Conservation (phyloP, 306 rosid genomes). For the Casuarina equisetifolia region DNA sequence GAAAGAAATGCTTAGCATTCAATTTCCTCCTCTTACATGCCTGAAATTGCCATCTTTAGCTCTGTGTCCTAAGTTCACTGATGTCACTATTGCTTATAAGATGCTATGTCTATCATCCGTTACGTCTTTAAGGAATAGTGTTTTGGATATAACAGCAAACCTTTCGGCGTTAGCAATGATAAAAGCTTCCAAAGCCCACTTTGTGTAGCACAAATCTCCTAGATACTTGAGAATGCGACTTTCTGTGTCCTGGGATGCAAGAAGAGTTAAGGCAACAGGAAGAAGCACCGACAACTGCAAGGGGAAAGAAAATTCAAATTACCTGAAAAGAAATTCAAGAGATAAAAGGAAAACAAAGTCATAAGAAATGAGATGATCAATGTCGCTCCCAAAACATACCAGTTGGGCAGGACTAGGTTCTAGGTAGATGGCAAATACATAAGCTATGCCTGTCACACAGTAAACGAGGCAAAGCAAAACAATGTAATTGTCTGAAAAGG, state of each 20-base stretch:
- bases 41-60: constrained; percentile 5
- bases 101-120: constrained; percentile 3
- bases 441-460: constrained; percentile 94
- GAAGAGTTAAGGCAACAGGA: constrained; percentile 88
- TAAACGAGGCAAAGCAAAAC: constrained; percentile 82
- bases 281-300: constrained; percentile 93
- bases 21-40: not conserved
- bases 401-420: constrained; percentile 96
- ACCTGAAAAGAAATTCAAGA: constrained; percentile 22
- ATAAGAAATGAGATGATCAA: constrained; percentile 5
- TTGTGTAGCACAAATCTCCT: constrained; percentile 76
- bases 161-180: constrained; percentile 88
- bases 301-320: constrained; percentile 33
- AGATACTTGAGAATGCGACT: constrained; percentile 49
- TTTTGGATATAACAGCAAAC: constrained; percentile 26
- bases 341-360: not conserved
- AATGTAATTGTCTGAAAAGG: constrained; percentile 70
- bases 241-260: constrained; percentile 63
- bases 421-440: constrained; percentile 71
- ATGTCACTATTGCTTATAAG: constrained; percentile 7
- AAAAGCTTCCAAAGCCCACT: constrained; percentile 94
- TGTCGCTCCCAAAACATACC: constrained; percentile 44
- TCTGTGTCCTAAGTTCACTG: constrained; percentile 3
- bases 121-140: not conserved
- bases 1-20: not conserved